Base-by-base conservation (phyloP, 2,329 filamentous ascomycete species). In the Colletotrichum camelliae region DNA sequence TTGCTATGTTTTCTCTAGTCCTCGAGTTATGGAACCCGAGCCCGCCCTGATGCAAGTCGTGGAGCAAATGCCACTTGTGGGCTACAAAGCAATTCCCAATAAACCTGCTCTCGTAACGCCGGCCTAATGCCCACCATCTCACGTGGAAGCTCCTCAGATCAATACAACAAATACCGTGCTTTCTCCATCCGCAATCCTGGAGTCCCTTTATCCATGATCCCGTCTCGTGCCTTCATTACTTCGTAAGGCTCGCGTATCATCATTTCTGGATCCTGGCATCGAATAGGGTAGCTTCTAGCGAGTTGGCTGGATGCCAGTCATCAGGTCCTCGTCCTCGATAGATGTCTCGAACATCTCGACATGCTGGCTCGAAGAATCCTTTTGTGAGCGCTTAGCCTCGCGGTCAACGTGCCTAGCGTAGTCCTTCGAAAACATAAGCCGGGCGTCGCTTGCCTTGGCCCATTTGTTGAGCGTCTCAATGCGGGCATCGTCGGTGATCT, bases 321-420 rank as follows among this genome's bases (percentile, higher is more conserved):
- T 92, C 29, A 92, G 81, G 77, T 92, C 91, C 80, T 92, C 91
- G n/a, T 92, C 90, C 70, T 91, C 90, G 48, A 91, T 84, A 66
- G 87, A 84, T 15, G 84, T 81, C 31, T 89, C 86, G 74, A 90
- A 90, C 55, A 85, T 73, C 4, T 82, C 80, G 4, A 81, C 80
- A 67, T 83, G 81, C 21, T 69, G 65, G 60, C 21, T 79, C 77
- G n/a, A 79, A 58, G 82, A 81, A 1, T 88, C 87, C 79, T 89
- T 88, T 55, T 90, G 86, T 10, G 78, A 75, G 24, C 86, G 85
- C 79, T 86, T 88, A 79, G 88, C 84, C 70, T 91, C 89, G 62
- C 84, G 85, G 3, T 85, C 76, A 21, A 88, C 24, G 74, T 87
- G 84, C 67, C 86, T 88, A 7, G 92, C 83, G 78, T 91, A 93